Conservation (phyloP, 1,139 yeast genomes). For the Scheffersomyces illinoinensis region DNA sequence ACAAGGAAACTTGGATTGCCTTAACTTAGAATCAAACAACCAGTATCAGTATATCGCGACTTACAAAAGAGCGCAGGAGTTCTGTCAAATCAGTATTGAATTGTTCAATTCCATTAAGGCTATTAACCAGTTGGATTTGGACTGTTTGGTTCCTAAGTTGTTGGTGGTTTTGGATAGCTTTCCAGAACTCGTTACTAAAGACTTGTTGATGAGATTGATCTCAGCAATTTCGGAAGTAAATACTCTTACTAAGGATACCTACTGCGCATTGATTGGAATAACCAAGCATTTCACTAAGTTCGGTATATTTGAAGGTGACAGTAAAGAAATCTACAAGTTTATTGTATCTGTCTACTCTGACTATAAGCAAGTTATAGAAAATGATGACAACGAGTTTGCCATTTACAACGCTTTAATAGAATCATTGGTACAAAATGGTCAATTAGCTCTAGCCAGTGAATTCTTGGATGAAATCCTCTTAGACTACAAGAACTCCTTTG, state of each 20-base stretch:
- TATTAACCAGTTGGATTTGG: slow-evolving; percentile 27
- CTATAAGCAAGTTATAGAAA: slow-evolving; percentile 15
- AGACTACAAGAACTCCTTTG: slow-evolving; percentile 26
- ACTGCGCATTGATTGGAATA: slow-evolving; percentile 21
- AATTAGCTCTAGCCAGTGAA: slow-evolving; percentile 51
- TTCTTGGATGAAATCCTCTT: slow-evolving; percentile 50
- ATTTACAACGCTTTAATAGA: slow-evolving; percentile 54
- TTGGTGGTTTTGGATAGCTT: slow-evolving; percentile 24
- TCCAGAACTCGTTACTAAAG: slow-evolving; percentile 28
- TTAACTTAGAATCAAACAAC: slow-evolving; percentile 9
- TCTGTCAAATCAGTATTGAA: slow-evolving; percentile 63
- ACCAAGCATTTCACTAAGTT: slow-evolving; percentile 21
- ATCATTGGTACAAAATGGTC: slow-evolving; percentile 51
- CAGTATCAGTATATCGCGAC: slow-evolving; percentile 4
- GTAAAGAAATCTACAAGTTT: slow-evolving; percentile 24
- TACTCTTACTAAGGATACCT: slow-evolving; percentile 1
- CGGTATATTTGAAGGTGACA: slow-evolving; percentile 14
- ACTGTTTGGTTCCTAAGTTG: slow-evolving; percentile 26
- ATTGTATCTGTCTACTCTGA: slow-evolving; percentile 27
- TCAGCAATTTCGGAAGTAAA: slow-evolving; percentile 4
- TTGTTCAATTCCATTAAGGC: slow-evolving; percentile 49
- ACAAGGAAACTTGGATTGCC: slow-evolving; percentile 45
- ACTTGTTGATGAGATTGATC: slow-evolving; percentile 20
- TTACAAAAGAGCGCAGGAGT: slow-evolving; percentile 45
- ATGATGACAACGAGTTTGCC: slow-evolving; percentile 31